Conservation (phyloP, 1,284 basidiomycete genomes). For the Papiliotrema flavescens region DNA sequence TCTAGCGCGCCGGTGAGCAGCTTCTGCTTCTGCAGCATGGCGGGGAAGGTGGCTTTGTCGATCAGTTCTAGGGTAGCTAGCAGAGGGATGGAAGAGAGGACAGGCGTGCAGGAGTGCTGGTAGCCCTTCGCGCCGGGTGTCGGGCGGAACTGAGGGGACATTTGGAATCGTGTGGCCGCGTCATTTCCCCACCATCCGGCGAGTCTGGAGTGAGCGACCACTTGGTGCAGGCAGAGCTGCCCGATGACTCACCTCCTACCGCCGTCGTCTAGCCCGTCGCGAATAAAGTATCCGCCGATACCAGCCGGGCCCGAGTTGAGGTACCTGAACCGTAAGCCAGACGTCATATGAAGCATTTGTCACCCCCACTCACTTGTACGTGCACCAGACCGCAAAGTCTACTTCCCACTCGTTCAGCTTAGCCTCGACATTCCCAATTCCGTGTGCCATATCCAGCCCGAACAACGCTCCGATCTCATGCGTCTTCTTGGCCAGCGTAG, state of each 20-base stretch:
- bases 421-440: conserved; percentile 86
- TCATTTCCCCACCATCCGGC: conserved; percentile 99
- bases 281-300: conserved; percentile 67
- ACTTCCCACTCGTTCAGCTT: conserved; percentile 88
- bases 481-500: conserved; percentile 76
- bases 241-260: conserved; percentile 29
- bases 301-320: conserved; percentile 93
- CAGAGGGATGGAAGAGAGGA: conserved; percentile 72
- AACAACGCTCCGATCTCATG: conserved; percentile 77
- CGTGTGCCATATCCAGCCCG: conserved; percentile 96
- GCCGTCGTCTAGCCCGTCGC: conserved; percentile 40
- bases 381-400: conserved; percentile 97
- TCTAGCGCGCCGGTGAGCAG: conserved; percentile 70
- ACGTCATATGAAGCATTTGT: not conserved
- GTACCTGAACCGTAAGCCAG: conserved; percentile 55
- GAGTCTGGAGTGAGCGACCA: conserved; percentile 55
- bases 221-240: not conserved
- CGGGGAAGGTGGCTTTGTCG: conserved; percentile 67
- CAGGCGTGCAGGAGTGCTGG: conserved; percentile 90
- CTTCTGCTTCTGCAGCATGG: conserved; percentile 66
- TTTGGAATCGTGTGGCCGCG: conserved; percentile 78
- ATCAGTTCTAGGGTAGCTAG: conserved; percentile 79
- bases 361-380: conserved; percentile 70
- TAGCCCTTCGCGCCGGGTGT: conserved; percentile 89
- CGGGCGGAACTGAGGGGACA: conserved; percentile 78